These are phyloP conservation scores for Fonsecaea monophora DNA, from an alignment of 2,329 filamentous ascomycete species.

Conservation along the genomic window DNA sequence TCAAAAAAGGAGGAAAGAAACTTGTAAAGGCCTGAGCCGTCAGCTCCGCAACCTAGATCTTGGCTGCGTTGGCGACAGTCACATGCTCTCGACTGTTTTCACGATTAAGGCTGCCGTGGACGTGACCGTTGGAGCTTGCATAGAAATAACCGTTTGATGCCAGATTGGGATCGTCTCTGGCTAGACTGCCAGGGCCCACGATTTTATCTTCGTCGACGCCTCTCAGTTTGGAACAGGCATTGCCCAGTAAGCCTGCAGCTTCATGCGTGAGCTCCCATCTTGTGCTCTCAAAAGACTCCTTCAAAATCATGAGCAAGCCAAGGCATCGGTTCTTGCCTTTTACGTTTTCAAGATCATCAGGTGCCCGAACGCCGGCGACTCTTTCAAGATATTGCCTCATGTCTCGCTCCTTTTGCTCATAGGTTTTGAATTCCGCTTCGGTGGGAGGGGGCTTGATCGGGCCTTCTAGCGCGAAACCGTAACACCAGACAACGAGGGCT, in stretches of 20 bases:
- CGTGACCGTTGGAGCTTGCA: constrained; percentile 22
- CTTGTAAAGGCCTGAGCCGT: not conserved
- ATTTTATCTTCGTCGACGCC: constrained; percentile 35
- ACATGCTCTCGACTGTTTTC: constrained; percentile 27
- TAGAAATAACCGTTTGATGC: constrained; percentile 22
- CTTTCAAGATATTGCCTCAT: constrained; percentile 80
- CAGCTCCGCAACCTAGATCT: constrained; percentile 19
- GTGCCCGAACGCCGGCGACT: constrained; percentile 73
- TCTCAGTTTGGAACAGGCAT: constrained; percentile 72
- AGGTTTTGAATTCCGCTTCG: constrained; percentile 61
- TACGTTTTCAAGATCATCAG: constrained; percentile 76
- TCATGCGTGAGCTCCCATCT: constrained; percentile 93
- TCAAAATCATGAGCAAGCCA: constrained; percentile 79
- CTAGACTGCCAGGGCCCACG: constrained; percentile 22
- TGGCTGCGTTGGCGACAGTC: constrained; percentile 29
- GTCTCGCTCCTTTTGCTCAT: constrained; percentile 72
- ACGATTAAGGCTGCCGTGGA: constrained; percentile 12
- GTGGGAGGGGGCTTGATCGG: constrained; percentile 61
- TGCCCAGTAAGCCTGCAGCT: constrained; percentile 77
- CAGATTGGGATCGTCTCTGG: constrained; percentile 19
- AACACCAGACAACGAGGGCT: constrained; percentile 90
- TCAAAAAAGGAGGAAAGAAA: not conserved
- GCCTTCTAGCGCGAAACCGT: constrained; percentile 89
- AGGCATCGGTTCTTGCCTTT: constrained; percentile 82
- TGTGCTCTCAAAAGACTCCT: constrained; percentile 79